Conservation (phyloP, 441 rosid genomes). For the Geranium incanum region DNA sequence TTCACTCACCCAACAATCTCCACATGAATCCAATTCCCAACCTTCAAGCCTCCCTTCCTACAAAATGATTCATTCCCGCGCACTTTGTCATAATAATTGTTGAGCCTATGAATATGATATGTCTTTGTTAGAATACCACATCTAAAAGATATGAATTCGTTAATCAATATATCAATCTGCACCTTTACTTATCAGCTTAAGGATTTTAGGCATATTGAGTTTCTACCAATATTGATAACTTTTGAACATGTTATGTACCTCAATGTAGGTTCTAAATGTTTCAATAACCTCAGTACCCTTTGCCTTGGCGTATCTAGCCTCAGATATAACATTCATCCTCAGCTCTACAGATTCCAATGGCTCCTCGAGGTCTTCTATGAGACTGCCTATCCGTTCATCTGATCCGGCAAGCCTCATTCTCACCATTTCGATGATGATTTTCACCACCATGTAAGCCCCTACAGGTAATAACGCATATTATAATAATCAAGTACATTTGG, state of each 20-base stretch:
- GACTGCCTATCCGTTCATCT: constrained; percentile 54
- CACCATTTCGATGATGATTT: constrained; percentile 80
- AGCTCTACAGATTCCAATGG: constrained; percentile 58
- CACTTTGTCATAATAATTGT: no score
- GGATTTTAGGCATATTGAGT: no score
- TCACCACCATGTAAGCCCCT: constrained; percentile 91
- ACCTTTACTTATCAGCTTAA: no score
- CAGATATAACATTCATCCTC: constrained; percentile 57
- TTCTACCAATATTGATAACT: no score
- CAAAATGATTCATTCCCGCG: background rate
- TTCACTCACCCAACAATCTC: constrained; percentile 85
- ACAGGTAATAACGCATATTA: background rate
- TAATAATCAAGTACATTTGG: no score
- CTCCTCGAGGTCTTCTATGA: constrained; percentile 64
- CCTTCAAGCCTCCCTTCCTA: constrained; percentile 68
- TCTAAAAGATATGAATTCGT: no score
- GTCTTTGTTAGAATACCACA: no score
- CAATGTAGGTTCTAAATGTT: constrained; percentile 49
- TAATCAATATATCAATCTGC: no score
- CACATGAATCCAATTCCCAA: constrained; percentile 82
- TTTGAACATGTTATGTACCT: constrained; percentile 33
- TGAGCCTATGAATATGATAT: no score
- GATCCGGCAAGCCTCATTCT: constrained; percentile 62
- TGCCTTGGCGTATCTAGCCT: constrained; percentile 61
- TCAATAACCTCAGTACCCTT: constrained; percentile 61